These are phyloP conservation scores for Mycena citricolor DNA, from an alignment of 1,284 basidiomycete genomes.

Conservation along the genomic window DNA sequence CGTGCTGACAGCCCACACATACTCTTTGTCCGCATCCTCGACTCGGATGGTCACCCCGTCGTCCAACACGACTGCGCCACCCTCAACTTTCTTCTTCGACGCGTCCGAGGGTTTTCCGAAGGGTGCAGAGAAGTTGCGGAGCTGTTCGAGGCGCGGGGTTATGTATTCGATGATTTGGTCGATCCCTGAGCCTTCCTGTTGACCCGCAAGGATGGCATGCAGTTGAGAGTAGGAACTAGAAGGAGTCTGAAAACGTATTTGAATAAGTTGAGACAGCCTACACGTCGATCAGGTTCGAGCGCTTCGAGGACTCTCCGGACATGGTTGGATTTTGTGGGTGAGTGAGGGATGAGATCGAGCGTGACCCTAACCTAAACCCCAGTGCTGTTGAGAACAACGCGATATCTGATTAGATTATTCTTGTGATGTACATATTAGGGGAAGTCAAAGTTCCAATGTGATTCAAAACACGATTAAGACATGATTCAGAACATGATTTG, in stretches of 20 bases:
- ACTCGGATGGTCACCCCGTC: slow-evolving; percentile 64
- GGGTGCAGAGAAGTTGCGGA: slow-evolving; percentile 55
- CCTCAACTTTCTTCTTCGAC: slow-evolving; percentile 65
- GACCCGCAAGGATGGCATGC: slow-evolving; percentile 58
- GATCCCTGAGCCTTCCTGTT: slow-evolving; percentile 52
- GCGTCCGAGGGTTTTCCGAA: slow-evolving; percentile 67
- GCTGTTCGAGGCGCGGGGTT: slow-evolving; percentile 52
- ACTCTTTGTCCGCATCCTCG: slow-evolving; percentile 67
- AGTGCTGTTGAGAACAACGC: too few species aligned
- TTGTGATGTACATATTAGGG: too few species aligned
- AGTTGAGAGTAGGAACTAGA: slow-evolving; percentile 66
- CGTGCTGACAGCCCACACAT: slow-evolving; percentile 65
- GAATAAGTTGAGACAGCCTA: slow-evolving; percentile 32
- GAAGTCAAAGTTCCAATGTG: too few species aligned
- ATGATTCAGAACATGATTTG: too few species aligned
- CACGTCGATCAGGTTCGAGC: slow-evolving; percentile 59
- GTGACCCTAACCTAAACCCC: too few species aligned
- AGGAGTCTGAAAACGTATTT: slow-evolving; percentile 2
- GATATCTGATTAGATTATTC: too few species aligned
- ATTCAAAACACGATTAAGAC: too few species aligned
- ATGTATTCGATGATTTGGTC: slow-evolving; percentile 61
- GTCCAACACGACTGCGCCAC: slow-evolving; percentile 60
- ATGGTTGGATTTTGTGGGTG: too few species aligned
- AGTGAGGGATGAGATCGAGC: too few species aligned
- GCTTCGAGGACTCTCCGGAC: slow-evolving; percentile 39